Base-by-base conservation (phyloP, 768 basidiomycete species). In the Pulveroboletus sp. region DNA sequence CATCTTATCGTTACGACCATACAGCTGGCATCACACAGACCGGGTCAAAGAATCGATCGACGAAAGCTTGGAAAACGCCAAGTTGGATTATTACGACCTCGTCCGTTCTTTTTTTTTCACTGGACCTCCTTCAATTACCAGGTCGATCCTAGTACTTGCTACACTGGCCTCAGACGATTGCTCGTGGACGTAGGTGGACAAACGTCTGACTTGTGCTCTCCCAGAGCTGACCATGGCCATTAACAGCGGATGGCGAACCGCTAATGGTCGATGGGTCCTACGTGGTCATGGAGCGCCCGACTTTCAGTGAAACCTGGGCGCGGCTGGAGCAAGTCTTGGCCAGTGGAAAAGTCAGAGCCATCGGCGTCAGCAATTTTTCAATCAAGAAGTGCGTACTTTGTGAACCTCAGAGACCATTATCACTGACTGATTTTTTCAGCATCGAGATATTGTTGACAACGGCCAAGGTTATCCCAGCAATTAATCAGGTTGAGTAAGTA, bases 401-500 rank as follows among this genome's bases (percentile, higher is more conserved):
- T 40, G 14, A 16, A 38, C 25, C 8, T 10, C 19, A 21, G 20
- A 9, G 9, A 10, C 13, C 4, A 13, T 20, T 16, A 3, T 20
- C 17, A 8, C 19, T 38, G 19, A 41, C 23, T 6, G 35, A 9
- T n/a, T 35, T 39, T 35, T 39, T 35, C 16, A 42, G 44, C 45
- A 33, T 67, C 40, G 57, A 57, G 46, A 50, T 69, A 32, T 68
- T 83, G 7, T 62, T 79, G 25, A 65, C 74, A 32, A 69, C 73
- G 19, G 74, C 71, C 51, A 75, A 66, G 19, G 74, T 85, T 55
- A 70, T 76, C n/a, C 85, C 87, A 16, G 80, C 80, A 31, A 75
- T 80, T 14, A 82, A 88, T 57, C 87, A 89, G 63, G 76, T 85
- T 17, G 81, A 84, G 67, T 45, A n/a, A 38, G 43, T 13, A 35